phyloP scores from a whole-genome alignment of 257 asterid species.

The Rubia yunnanensis region DNA sequence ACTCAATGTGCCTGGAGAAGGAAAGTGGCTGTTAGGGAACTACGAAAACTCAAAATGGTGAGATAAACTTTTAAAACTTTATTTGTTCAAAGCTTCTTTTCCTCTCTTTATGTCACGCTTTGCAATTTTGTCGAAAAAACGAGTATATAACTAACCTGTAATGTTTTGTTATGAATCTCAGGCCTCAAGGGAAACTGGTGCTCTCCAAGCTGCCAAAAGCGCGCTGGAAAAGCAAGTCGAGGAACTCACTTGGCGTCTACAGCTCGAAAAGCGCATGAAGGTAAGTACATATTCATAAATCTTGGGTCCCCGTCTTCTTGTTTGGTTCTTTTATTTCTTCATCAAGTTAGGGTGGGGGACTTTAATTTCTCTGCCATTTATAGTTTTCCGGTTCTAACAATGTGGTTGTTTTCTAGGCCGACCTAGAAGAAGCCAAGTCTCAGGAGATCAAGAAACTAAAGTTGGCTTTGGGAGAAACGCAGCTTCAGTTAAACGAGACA shows the following conservation, averaged over 20 bases:
- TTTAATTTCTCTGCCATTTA: too few species aligned
- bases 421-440: slow-evolving; percentile 47
- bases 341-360: not conserved
- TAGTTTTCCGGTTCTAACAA: not conserved
- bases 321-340: not conserved
- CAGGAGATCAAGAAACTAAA: slow-evolving; percentile 51
- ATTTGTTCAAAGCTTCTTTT: too few species aligned
- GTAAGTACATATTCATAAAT: slow-evolving; percentile 23
- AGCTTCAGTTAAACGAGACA: slow-evolving; percentile 42
- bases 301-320: not conserved
- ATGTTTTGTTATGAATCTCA: slow-evolving; percentile 11
- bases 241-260: slow-evolving; percentile 55
- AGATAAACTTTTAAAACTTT: slow-evolving; percentile 14
- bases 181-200: slow-evolving; percentile 91
- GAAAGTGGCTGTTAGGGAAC: slow-evolving; percentile 42
- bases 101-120: too few species aligned
- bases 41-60: slow-evolving; percentile 56
- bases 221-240: slow-evolving; percentile 67
- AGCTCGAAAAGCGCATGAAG: slow-evolving; percentile 66
- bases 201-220: slow-evolving; percentile 77
- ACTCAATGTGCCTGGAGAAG: slow-evolving; percentile 62
- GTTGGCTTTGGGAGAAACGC: slow-evolving; percentile 52
- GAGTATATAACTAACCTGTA: too few species aligned
- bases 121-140: too few species aligned
- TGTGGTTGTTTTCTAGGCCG: slow-evolving; percentile 11